Conservation (phyloP, 352 stramenopile species). For the Hyaloperonospora brassicae region DNA sequence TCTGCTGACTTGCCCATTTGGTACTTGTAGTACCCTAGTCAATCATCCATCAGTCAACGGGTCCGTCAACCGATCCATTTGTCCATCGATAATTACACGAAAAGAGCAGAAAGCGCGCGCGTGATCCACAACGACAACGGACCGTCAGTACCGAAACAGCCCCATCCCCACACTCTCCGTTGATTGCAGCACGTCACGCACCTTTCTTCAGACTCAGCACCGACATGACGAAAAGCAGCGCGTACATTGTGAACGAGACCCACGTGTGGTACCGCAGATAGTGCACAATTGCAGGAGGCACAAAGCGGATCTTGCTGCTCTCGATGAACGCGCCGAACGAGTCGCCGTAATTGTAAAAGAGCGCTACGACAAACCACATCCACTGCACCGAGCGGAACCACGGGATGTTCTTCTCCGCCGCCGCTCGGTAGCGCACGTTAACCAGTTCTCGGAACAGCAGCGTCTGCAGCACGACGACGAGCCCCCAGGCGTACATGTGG, state of each 20-base stretch:
- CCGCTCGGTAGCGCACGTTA: slow-evolving; percentile 94
- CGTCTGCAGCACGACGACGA: slow-evolving; percentile 83
- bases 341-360: slow-evolving; percentile 94
- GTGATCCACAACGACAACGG: background rate
- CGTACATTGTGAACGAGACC: slow-evolving; percentile 93
- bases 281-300: slow-evolving; percentile 63
- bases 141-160: too few relatives aligned
- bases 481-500: slow-evolving; percentile 74
- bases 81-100: slow-evolving; percentile 1
- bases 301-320: slow-evolving; percentile 77
- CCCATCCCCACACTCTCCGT: too few relatives aligned
- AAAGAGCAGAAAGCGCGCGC: background rate
- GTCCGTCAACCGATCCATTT: too few relatives aligned
- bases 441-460: slow-evolving; percentile 95
- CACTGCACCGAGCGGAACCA: slow-evolving; percentile 97
- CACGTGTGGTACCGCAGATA: slow-evolving; percentile 88
- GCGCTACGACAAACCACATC: slow-evolving; percentile 95
- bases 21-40: slow-evolving; percentile 89
- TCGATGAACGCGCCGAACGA: slow-evolving; percentile 81
- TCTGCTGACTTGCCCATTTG: slow-evolving; percentile 72
- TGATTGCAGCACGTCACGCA: slow-evolving; percentile 13
- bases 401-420: slow-evolving; percentile 93
- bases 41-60: too few relatives aligned
- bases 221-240: slow-evolving; percentile 92
- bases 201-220: slow-evolving; percentile 91